Percentiles rank a stretch among this genome's conserved stretches.
These are phyloP conservation scores for Pythium angustatum DNA, from an alignment of 352 stramenopile genomes.

Conservation along the genomic window DNA sequence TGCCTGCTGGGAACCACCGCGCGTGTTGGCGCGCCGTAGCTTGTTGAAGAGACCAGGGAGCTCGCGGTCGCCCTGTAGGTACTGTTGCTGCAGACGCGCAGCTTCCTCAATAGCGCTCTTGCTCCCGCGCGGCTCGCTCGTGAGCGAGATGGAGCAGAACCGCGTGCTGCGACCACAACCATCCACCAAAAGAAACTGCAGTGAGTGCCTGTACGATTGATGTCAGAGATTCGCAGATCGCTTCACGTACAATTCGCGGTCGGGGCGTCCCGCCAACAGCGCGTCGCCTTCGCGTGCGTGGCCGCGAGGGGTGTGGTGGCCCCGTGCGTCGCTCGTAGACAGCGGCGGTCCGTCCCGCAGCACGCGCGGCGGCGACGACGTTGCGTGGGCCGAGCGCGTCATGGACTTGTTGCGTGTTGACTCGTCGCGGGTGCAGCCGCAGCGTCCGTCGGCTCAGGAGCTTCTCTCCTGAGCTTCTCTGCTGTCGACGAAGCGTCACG, in stretches of 20 bases:
- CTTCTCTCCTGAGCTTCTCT: background rate
- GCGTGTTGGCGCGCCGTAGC: slow-evolving; percentile 12
- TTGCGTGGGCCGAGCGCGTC: slow-evolving; percentile 22
- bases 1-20: too few species aligned
- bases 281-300: slow-evolving; percentile 22
- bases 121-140: slow-evolving; percentile 47
- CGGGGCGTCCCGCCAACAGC: slow-evolving; percentile 10
- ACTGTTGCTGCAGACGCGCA: slow-evolving; percentile 31
- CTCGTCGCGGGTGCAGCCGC: background rate
- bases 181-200: background rate
- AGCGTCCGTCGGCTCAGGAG: background rate
- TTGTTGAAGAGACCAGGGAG: slow-evolving; percentile 11
- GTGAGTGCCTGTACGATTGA: too few species aligned
- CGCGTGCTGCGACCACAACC: slow-evolving; percentile 30
- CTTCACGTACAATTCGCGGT: slow-evolving; percentile 25
- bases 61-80: slow-evolving; percentile 20
- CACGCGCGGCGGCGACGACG: slow-evolving; percentile 28
- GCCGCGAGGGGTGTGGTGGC: background rate
- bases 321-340: background rate
- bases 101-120: slow-evolving; percentile 43
- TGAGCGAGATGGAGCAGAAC: slow-evolving; percentile 67
- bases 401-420: background rate
- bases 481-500: slow-evolving; percentile 9
- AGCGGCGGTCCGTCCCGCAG: background rate
- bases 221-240: background rate